These are phyloP conservation scores for Chrysanthemum seticuspe DNA, from an alignment of 129 eudicot genomes.

Conservation along the genomic window DNA sequence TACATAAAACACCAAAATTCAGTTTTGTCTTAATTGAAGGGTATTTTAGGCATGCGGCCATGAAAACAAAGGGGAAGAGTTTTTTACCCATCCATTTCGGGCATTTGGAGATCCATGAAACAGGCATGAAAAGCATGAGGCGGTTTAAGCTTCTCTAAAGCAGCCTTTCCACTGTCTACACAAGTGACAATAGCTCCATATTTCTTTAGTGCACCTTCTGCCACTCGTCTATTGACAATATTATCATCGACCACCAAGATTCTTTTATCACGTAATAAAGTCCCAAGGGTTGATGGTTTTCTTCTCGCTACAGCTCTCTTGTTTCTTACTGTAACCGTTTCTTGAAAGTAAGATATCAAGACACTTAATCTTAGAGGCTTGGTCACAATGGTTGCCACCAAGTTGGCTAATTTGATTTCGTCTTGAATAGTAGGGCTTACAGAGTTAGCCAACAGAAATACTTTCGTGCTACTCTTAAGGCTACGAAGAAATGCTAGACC, in stretches of 20 bases:
- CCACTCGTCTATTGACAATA: slow-evolving; percentile 79
- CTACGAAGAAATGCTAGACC: slow-evolving; percentile 32
- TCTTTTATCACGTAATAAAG: slow-evolving; percentile 46
- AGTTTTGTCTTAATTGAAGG: slow-evolving; percentile 13
- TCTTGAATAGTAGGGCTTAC: slow-evolving; percentile 30
- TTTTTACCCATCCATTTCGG: slow-evolving; percentile 90
- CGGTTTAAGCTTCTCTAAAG: slow-evolving; percentile 56
- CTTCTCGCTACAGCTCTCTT: slow-evolving; percentile 36
- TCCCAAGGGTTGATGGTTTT: slow-evolving; percentile 53
- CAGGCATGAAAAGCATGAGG: slow-evolving; percentile 90
- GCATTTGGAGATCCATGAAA: slow-evolving; percentile 99
- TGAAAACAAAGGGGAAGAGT: neutral
- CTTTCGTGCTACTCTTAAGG: slow-evolving; percentile 43
- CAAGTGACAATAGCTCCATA: slow-evolving; percentile 81
- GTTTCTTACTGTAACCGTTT: slow-evolving; percentile 42
- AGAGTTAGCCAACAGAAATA: slow-evolving; percentile 49
- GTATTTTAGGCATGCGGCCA: slow-evolving; percentile 16
- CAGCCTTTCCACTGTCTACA: slow-evolving; percentile 74
- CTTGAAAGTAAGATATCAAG: slow-evolving; percentile 58
- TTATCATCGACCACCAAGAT: slow-evolving; percentile 95
- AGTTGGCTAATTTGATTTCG: slow-evolving; percentile 49
- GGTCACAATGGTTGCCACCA: slow-evolving; percentile 48
- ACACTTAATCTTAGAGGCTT: slow-evolving; percentile 70
- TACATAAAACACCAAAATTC: slow-evolving; percentile 19
- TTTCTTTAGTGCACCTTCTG: slow-evolving; percentile 88